Evolutionary conservation across 345 rosid genomes (phyloP), one percentile per base, ranked within the genome.

Genomic region (Eucalyptus pauciflora): DNA sequence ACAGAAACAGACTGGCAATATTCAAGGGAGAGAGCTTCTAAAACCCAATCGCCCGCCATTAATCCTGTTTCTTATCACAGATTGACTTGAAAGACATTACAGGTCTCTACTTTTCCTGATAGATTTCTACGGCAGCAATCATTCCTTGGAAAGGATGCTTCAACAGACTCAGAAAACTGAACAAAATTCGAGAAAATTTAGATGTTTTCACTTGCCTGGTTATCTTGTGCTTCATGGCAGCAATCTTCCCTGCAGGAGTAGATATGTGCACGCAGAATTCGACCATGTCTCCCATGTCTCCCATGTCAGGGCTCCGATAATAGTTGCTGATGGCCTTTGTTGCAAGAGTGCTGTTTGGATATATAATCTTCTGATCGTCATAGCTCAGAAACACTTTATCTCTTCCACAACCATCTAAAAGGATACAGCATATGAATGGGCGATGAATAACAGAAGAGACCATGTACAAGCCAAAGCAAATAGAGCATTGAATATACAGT

Each of bases 161-260:
- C n/a, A 60, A 60, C 1, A 60, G 7, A 60, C 25, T 20, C n/a
- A 25, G 14, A 11, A 58, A 58, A 58, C n/a, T 58, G 64, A 58
- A 58, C 64, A 58, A 22, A 58, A 58, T 58, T 58, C 11, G 6
- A 58, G 64, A 58, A 58, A 58, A 8, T 24, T 14, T 58, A 67
- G 8, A 16, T 51, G 33, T 50, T 17, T 64, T 33, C 13, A 14
- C 80, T 87, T 64, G 88, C 99, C 96, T 94, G 31, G 83, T 86
- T 87, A 96, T 95, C 92, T 94, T 94, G 87, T 96, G 96, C 88
- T 93, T 96, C 90, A 95, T 89, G 54, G 89, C 62, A 54, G 60
- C 60, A 54, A 54, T 54, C 60, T 54, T 22, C 56, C 18, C 60
- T 22, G 5, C 60, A 56, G 27, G 27, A 56, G 62, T 22, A 56